phyloP scores from a whole-genome alignment of 208 protist genomes.

The Leishmania tropica region DNA sequence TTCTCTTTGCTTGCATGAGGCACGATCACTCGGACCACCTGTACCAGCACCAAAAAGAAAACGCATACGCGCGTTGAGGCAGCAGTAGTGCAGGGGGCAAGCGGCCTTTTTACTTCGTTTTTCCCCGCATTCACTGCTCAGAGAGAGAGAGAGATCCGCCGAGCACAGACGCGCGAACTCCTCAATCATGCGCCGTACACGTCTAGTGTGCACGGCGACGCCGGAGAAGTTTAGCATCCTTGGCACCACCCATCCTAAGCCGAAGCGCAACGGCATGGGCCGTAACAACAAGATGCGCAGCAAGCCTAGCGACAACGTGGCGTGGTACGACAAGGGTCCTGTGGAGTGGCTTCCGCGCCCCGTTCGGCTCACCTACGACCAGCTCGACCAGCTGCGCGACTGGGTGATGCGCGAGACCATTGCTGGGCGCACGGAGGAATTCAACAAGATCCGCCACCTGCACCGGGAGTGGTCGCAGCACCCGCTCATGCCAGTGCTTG shows the following conservation, averaged over 20 bases:
- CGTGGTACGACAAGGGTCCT: slow-evolving; percentile 90
- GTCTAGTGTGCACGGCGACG: slow-evolving; percentile 52
- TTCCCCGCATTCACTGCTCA: background rate
- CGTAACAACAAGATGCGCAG: slow-evolving; percentile 88
- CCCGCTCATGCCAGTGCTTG: slow-evolving; percentile 87
- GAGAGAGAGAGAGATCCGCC: background rate
- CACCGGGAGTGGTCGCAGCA: slow-evolving; percentile 90
- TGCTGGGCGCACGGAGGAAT: slow-evolving; percentile 59
- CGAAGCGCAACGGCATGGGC: slow-evolving; percentile 73
- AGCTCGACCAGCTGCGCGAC: slow-evolving; percentile 80
- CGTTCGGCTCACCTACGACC: slow-evolving; percentile 79
- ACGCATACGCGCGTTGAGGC: background rate
- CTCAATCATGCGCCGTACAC: slow-evolving; percentile 47
- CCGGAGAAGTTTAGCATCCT: slow-evolving; percentile 77
- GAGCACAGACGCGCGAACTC: background rate
- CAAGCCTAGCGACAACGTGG: slow-evolving; percentile 88
- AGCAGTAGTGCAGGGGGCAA: background rate
- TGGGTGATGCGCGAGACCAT: slow-evolving; percentile 93
- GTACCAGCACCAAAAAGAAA: background rate
- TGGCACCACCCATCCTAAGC: slow-evolving; percentile 67
- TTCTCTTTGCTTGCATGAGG: background rate
- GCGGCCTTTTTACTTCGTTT: slow-evolving; percentile 7
- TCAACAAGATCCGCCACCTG: slow-evolving; percentile 77
- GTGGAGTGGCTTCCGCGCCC: slow-evolving; percentile 92
- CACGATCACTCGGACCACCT: background rate